phyloP scores from a whole-genome alignment of 352 stramenopile species.

The Phytophthora palmivora region DNA sequence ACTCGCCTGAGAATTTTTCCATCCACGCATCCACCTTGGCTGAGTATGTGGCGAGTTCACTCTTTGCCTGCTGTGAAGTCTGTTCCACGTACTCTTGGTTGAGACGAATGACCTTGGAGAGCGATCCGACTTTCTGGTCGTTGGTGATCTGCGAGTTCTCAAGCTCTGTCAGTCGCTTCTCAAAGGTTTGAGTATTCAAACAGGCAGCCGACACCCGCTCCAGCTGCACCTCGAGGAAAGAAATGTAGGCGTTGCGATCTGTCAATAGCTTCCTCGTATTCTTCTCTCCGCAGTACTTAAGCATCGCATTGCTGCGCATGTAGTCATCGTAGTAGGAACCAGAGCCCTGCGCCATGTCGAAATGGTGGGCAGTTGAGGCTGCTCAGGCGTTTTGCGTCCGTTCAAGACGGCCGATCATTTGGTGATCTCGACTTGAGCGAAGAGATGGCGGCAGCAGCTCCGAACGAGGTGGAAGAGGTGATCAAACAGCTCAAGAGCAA shows the following conservation, averaged over 20 bases:
- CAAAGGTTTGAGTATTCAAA: conserved; percentile 73
- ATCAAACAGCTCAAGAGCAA: conserved; percentile 94
- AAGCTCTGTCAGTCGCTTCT: conserved; percentile 63
- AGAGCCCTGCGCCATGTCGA: conserved; percentile 33
- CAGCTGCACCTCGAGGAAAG: conserved; percentile 89
- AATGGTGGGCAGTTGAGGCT: conserved; percentile 7
- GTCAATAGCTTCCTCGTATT: conserved; percentile 82
- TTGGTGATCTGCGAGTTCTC: conserved; percentile 49
- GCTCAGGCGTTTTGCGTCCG: conserved; percentile 11
- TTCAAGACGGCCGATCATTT: conserved; percentile 10
- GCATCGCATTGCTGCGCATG: conserved; percentile 77
- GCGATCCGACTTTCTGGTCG: conserved; percentile 67
- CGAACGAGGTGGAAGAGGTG: conserved; percentile 93
- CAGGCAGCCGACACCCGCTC: conserved; percentile 87
- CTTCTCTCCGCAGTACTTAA: conserved; percentile 64
- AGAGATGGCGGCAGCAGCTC: conserved; percentile 74
- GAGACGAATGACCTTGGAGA: conserved; percentile 73
- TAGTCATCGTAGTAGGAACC: conserved; percentile 88
- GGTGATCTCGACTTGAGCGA: conserved; percentile 1
- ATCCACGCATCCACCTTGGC: conserved; percentile 65
- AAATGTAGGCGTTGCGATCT: conserved; percentile 87
- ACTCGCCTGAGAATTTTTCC: conserved; percentile 62
- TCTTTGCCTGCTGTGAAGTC: conserved; percentile 45
- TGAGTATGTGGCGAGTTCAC: conserved; percentile 44
- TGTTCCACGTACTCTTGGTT: conserved; percentile 82